Percentiles rank a stretch among this genome's conserved stretches.
Evolutionary conservation across 495 filamentous ascomycete species (phyloP).

Genomic region (Viridothelium virens): DNA sequence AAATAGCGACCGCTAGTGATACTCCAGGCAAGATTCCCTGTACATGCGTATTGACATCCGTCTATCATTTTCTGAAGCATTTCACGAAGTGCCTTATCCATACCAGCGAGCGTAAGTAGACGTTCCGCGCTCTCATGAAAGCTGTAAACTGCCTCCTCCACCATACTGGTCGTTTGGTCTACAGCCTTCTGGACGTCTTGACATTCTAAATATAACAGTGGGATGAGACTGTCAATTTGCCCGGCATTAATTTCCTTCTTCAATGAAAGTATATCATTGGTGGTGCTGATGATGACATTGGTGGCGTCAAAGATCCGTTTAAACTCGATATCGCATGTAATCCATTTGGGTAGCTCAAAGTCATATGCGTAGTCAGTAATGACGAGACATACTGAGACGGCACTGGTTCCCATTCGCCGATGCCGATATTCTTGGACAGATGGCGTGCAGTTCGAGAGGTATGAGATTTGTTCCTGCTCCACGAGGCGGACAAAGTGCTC

Average conservation of each 20-base stretch:
- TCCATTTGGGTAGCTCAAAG: background rate
- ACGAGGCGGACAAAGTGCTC: background rate
- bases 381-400: background rate
- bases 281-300: background rate
- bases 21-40: background rate
- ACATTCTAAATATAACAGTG: background rate
- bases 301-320: background rate
- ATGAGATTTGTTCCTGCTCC: background rate
- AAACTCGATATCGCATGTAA: background rate
- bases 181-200: background rate
- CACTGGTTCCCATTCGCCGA: background rate
- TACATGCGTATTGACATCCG: background rate
- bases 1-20: background rate
- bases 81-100: background rate
- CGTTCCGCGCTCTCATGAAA: background rate
- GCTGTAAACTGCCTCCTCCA: background rate
- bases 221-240: background rate
- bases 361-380: background rate
- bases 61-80: background rate
- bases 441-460: background rate
- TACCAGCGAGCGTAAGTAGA: background rate
- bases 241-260: background rate
- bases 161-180: background rate
- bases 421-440: background rate
- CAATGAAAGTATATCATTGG: background rate